A percentile compares a stretch with the other conserved stretches of the same genome.
phyloP scores from a whole-genome alignment of 768 basidiomycete genomes.

The Panaeolus cyanescens region DNA sequence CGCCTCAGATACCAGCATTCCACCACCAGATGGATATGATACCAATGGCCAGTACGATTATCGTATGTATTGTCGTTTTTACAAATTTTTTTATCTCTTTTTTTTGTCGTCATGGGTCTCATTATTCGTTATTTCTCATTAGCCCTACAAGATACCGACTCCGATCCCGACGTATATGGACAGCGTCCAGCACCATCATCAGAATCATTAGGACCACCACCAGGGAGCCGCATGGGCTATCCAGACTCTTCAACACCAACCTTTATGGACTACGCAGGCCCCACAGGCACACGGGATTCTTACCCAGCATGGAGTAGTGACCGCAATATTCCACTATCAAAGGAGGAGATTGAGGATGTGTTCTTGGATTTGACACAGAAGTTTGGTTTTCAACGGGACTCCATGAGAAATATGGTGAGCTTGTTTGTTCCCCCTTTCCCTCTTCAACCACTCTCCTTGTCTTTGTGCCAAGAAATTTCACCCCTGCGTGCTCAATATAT shows the following conservation, averaged over 20 bases:
- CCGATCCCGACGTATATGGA: slow-evolving; percentile 74
- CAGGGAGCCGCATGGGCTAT: slow-evolving; percentile 47
- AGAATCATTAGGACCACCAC: slow-evolving; percentile 68
- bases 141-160: slow-evolving; percentile 86
- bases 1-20: slow-evolving; percentile 70
- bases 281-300: slow-evolving; percentile 69
- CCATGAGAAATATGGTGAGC: slow-evolving; percentile 91
- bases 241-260: slow-evolving; percentile 77
- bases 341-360: slow-evolving; percentile 99
- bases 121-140: slow-evolving; percentile 14
- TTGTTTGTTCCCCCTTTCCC: background rate
- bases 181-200: slow-evolving; percentile 73
- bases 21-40: slow-evolving; percentile 70
- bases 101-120: slow-evolving; percentile 15
- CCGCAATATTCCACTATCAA: slow-evolving; percentile 92
- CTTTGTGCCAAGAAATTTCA: background rate
- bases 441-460: slow-evolving; percentile 1
- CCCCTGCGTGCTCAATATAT: background rate
- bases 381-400: slow-evolving; percentile 96
- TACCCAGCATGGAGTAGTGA: slow-evolving; percentile 96
- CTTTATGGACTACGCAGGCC: slow-evolving; percentile 61
- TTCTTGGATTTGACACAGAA: slow-evolving; percentile 97
- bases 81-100: slow-evolving; percentile 14
- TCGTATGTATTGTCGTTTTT: slow-evolving; percentile 38
- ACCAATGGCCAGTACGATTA: slow-evolving; percentile 67